Evolutionary conservation across 2,329 filamentous ascomycete genomes (phyloP).

Genomic region (Aspergillus aculeatinus): DNA sequence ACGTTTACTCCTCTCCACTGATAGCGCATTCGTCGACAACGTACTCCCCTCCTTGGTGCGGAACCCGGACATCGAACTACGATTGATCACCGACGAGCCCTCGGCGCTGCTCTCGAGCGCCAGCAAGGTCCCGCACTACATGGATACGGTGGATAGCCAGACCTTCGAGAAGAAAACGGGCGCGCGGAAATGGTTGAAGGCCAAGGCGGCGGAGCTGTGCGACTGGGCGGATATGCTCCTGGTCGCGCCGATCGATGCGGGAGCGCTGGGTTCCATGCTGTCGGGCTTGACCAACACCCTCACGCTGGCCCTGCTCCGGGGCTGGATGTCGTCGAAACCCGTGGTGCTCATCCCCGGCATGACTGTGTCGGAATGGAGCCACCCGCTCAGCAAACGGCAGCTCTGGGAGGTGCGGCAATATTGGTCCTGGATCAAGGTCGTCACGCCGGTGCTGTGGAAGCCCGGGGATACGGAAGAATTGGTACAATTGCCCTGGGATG

Average conservation of each 20-base stretch:
- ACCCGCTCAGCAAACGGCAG: slow-evolving; percentile 84
- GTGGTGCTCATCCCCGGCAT: slow-evolving; percentile 84
- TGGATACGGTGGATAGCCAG: slow-evolving; percentile 41
- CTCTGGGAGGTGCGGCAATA: slow-evolving; percentile 77
- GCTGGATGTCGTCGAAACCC: slow-evolving; percentile 84
- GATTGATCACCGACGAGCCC: slow-evolving; percentile 43
- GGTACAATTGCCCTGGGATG: slow-evolving; percentile 52
- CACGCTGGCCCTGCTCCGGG: slow-evolving; percentile 74
- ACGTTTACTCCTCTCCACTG: slow-evolving; percentile 30
- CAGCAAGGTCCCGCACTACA: slow-evolving; percentile 42
- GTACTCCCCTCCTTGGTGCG: slow-evolving; percentile 40
- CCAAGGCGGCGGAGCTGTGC: slow-evolving; percentile 62
- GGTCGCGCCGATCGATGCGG: slow-evolving; percentile 79
- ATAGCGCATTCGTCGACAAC: slow-evolving; percentile 41
- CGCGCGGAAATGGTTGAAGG: slow-evolving; percentile 41
- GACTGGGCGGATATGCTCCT: slow-evolving; percentile 87
- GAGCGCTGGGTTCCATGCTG: slow-evolving; percentile 83
- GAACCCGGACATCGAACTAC: slow-evolving; percentile 41
- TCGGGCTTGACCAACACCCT: slow-evolving; percentile 78
- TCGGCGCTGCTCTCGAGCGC: slow-evolving; percentile 37
- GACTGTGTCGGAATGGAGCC: slow-evolving; percentile 86
- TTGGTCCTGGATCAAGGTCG: slow-evolving; percentile 82
- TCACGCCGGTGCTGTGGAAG: slow-evolving; percentile 79
- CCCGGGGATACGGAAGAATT: slow-evolving; percentile 61
- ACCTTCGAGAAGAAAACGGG: slow-evolving; percentile 41